Percentiles rank a stretch among this genome's conserved stretches.
Conservation (phyloP, 169 alveolate species). For the Cryptosporidium canis region DNA sequence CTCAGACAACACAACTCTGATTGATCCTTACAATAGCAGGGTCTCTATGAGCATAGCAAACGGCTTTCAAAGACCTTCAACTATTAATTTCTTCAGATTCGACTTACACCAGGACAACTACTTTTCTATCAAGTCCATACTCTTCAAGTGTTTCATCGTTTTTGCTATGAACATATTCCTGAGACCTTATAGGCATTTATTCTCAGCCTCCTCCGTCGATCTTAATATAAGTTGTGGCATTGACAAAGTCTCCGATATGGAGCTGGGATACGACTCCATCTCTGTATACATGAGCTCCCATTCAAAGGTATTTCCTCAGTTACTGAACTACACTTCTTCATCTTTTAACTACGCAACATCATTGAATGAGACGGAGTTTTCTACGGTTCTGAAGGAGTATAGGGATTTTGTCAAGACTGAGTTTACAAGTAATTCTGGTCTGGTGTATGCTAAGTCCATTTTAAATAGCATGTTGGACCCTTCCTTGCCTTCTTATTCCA, state of each 20-base stretch:
- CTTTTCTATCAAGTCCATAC: constrained; percentile 36
- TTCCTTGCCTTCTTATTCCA: constrained; percentile 20
- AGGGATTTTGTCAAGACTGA: neutral
- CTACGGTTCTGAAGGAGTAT: neutral
- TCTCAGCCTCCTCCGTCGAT: neutral
- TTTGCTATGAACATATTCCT: constrained; percentile 36
- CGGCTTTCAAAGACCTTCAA: constrained; percentile 41
- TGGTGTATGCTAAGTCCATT: constrained; percentile 21
- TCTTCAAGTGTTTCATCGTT: constrained; percentile 41
- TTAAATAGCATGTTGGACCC: constrained; percentile 19
- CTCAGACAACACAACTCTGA: neutral
- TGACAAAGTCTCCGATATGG: neutral
- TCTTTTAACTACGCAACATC: constrained; percentile 35
- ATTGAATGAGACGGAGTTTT: neutral
- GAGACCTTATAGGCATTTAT: constrained; percentile 7
- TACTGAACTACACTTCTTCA: constrained; percentile 9
- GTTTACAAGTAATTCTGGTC: constrained; percentile 7
- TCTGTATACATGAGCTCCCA: constrained; percentile 9
- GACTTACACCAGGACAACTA: neutral
- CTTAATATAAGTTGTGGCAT: constrained; percentile 18
- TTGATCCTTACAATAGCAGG: constrained; percentile 6
- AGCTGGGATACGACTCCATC: constrained; percentile 31
- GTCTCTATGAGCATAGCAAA: neutral
- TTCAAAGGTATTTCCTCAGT: constrained; percentile 27
- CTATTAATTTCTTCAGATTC: neutral